Percentiles rank a stretch among this genome's conserved stretches.
These are phyloP conservation scores for Kuraishia ogatae DNA, from an alignment of 805 yeast species.

Conservation along the genomic window DNA sequence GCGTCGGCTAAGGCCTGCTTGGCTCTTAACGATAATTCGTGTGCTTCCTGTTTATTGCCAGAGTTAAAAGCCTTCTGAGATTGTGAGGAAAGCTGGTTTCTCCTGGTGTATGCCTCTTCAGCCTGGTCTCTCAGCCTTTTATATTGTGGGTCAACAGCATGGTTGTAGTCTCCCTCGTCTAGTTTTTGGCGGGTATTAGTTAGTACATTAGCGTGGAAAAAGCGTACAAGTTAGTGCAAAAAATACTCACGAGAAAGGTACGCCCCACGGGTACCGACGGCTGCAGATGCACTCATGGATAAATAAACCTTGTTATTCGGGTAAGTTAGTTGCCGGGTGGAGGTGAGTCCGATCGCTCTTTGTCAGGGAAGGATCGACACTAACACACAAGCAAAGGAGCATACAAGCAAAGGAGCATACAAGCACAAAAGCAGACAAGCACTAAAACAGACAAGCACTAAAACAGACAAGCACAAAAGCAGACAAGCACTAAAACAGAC, in stretches of 20 bases:
- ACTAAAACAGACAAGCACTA: too few species aligned
- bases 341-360: background rate
- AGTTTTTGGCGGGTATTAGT: background rate
- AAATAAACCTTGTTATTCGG: too few species aligned
- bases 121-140: conserved; percentile 59
- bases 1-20: conserved; percentile 52
- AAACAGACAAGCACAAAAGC: too few species aligned
- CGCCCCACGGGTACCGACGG: conserved; percentile 16
- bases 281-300: conserved; percentile 16
- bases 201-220: background rate
- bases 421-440: too few species aligned
- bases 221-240: background rate
- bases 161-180: conserved; percentile 51
- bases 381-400: too few species aligned
- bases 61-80: conserved; percentile 70
- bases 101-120: conserved; percentile 50
- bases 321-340: background rate
- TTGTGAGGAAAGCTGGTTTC: conserved; percentile 45
- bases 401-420: too few species aligned
- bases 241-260: conserved; percentile 13
- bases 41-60: conserved; percentile 72
- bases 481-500: too few species aligned
- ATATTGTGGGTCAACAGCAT: conserved; percentile 61
- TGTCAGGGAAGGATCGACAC: background rate
- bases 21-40: conserved; percentile 61